A percentile compares a stretch with the other conserved stretches of the same genome.
Evolutionary conservation across 2,329 filamentous ascomycete genomes (phyloP).

Genomic region (Cladophialophora yegresii): DNA sequence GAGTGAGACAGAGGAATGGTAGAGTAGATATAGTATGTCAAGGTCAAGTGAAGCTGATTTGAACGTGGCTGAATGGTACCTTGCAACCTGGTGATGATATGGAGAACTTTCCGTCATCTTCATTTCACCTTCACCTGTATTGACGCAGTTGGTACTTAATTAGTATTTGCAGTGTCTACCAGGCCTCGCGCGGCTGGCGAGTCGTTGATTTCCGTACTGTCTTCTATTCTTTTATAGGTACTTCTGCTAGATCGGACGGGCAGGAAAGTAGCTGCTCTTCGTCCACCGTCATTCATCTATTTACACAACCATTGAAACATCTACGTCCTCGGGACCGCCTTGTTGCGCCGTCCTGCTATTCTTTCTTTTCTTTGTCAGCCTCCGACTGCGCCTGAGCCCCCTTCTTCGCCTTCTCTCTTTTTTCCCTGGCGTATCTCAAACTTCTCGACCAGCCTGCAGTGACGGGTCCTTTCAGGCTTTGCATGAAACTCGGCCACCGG

Average conservation of each 20-base stretch:
- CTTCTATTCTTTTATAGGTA: not conserved
- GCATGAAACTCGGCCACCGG: slow-evolving; percentile 84
- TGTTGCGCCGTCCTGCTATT: not conserved
- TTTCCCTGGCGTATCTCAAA: slow-evolving; percentile 78
- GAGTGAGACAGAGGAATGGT: not conserved
- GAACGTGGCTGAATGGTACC: not conserved
- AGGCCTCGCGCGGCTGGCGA: not conserved
- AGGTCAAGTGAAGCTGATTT: not conserved
- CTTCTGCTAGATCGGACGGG: slow-evolving; percentile 15
- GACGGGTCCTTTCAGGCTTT: slow-evolving; percentile 79
- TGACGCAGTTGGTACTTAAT: no score
- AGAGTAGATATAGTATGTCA: not conserved
- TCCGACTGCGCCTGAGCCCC: slow-evolving; percentile 23
- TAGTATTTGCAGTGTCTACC: not conserved
- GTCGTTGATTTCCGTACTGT: not conserved
- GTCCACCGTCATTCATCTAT: not conserved
- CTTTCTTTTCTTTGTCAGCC: slow-evolving; percentile 17
- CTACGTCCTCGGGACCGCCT: not conserved
- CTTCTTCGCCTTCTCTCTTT: slow-evolving; percentile 56
- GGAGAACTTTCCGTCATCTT: no score
- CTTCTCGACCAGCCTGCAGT: slow-evolving; percentile 73
- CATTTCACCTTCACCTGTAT: no score
- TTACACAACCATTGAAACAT: slow-evolving; percentile 16
- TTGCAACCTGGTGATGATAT: no score
- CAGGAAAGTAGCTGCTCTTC: slow-evolving; percentile 36